phyloP scores from a whole-genome alignment of 306 rosid genomes.

The Vigna trinervia region DNA sequence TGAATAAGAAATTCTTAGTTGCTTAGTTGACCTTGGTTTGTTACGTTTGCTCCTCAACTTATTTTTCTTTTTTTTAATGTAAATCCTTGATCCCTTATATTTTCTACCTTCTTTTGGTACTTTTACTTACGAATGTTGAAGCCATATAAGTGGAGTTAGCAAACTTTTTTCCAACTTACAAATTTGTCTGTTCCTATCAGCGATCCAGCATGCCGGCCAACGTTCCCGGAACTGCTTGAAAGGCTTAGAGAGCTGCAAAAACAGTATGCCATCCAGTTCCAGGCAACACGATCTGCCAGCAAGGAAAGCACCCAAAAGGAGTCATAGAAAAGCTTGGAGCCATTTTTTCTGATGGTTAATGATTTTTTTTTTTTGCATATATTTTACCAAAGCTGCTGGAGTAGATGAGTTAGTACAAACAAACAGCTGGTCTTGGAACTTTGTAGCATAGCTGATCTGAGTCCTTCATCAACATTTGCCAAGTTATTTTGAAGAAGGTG shows the following conservation, averaged over 20 bases:
- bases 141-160: neutral
- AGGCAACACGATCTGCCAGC: slow-evolving; percentile 70
- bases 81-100: neutral
- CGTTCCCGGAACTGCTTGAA: slow-evolving; percentile 85
- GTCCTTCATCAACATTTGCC: slow-evolving; percentile 43
- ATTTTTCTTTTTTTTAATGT: neutral
- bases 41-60: neutral
- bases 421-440: slow-evolving; percentile 46
- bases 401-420: slow-evolving; percentile 26
- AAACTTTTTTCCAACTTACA: slow-evolving; percentile 28
- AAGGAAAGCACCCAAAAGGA: slow-evolving; percentile 74
- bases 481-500: slow-evolving; percentile 28
- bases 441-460: slow-evolving; percentile 33
- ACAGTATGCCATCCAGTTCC: slow-evolving; percentile 68
- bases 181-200: slow-evolving; percentile 58
- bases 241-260: slow-evolving; percentile 77
- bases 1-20: slow-evolving; percentile 27
- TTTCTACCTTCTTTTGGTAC: slow-evolving; percentile 16
- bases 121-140: slow-evolving; percentile 14
- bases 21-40: slow-evolving; percentile 18
- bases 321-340: slow-evolving; percentile 50
- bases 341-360: slow-evolving; percentile 39
- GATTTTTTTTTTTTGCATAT: slow-evolving; percentile 35
- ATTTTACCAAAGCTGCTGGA: slow-evolving; percentile 36
- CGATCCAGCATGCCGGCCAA: slow-evolving; percentile 79